These are phyloP conservation scores for Quercus suber DNA, from an alignment of 306 rosid genomes.

Conservation along the genomic window DNA sequence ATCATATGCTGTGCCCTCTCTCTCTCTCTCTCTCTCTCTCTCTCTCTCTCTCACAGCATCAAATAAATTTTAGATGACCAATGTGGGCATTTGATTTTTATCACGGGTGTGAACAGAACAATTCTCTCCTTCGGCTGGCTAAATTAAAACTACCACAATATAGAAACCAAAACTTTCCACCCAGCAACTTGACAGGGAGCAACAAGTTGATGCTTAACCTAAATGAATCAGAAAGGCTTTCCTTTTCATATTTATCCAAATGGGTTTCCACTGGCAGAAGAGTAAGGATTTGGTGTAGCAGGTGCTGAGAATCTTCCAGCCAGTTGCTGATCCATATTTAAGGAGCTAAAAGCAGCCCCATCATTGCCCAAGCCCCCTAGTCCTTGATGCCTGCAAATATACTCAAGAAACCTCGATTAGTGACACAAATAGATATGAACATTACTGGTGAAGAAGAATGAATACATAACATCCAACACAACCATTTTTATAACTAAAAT, in stretches of 20 bases:
- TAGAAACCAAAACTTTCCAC: slow-evolving; percentile 43
- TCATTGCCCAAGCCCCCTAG: slow-evolving; percentile 37
- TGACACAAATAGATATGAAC: neutral
- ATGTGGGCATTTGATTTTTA: slow-evolving; percentile 28
- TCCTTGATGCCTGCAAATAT: slow-evolving; percentile 63
- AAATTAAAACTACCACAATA: slow-evolving; percentile 17
- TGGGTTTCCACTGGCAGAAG: slow-evolving; percentile 72
- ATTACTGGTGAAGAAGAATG: neutral
- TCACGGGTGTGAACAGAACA: slow-evolving; percentile 22
- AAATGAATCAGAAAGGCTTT: slow-evolving; percentile 16
- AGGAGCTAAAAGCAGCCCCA: slow-evolving; percentile 51
- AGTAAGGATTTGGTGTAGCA: slow-evolving; percentile 47
- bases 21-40: neutral
- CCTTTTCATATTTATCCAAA: slow-evolving; percentile 49
- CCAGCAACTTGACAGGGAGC: slow-evolving; percentile 45
- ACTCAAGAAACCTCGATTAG: neutral
- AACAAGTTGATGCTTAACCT: slow-evolving; percentile 43
- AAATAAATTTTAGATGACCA: slow-evolving; percentile 45
- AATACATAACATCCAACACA: slow-evolving; percentile 5
- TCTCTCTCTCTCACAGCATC: slow-evolving; percentile 25
- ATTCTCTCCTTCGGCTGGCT: slow-evolving; percentile 28
- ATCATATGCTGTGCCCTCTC: slow-evolving; percentile 24
- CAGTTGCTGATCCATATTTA: slow-evolving; percentile 58
- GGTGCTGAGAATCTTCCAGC: slow-evolving; percentile 50
- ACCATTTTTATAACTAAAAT: neutral